Evolutionary conservation across 1,139 yeast genomes (phyloP), one percentile per base, ranked within the genome.

Genomic region (Petasospora rhodanensis): DNA sequence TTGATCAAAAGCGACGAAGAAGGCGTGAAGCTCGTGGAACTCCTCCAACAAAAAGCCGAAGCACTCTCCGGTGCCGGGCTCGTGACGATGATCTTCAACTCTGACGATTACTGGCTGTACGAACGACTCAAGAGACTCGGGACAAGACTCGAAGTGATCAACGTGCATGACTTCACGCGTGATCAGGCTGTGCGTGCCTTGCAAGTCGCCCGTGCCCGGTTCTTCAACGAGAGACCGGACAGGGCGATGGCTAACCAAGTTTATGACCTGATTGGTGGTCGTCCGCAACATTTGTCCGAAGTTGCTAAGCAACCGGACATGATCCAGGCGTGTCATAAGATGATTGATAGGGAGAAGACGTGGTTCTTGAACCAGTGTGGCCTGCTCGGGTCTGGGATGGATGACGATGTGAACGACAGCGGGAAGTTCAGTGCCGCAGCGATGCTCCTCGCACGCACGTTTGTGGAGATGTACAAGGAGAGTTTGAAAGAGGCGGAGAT

Each of bases 311-410:
- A 79, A 38, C 51, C 54, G 8, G 78, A 83, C 51, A 67, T 80
- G 49, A 51, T 79, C 24, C 59, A 62, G 22, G 87, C 89, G 0
- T 78, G 85, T 42, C 82, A 81, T 46, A 70, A 68, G 45, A 66
- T 84, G 22, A 82, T 84, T 40, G 93, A 83, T 51, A 64, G 82
- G 13, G 95, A 84, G 46, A 82, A 82, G 53, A 81, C 89, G 0
- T 84, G 95, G 95, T 80, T 83, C 45, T 63, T 84, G 38, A 84
- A 83, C 50, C 87, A 83, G 48, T 83, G 94, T 59, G 93, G 87
- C 0, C 62, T 84, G 12, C 57, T 84, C 7, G 95, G 94, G 2
- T 68, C 68, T 46, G 76, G 67, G 16, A 83, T 84, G 94, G 95
- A 84, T 55, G 95, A 84, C 50, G 95, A 84, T 58, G 95, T 84